A percentile compares a stretch with the other conserved stretches of the same genome.
Evolutionary conservation across 1,284 basidiomycete species (phyloP).

Genomic region (Puccinia horiana): DNA sequence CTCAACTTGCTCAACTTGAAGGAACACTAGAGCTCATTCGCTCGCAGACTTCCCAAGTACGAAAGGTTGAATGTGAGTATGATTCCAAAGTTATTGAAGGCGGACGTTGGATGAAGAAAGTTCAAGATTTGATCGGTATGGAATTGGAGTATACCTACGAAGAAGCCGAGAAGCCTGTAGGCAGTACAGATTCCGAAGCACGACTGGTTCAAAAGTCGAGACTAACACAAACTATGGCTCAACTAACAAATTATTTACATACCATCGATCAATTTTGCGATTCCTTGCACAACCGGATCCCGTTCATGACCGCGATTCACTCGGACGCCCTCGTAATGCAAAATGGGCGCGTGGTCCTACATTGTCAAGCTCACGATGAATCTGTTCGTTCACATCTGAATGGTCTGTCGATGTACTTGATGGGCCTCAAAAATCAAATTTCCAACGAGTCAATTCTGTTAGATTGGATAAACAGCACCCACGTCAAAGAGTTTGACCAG

Average conservation of each 20-base stretch:
- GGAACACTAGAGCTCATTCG: conserved; percentile 5
- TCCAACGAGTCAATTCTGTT: conserved; percentile 34
- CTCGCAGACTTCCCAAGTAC: conserved; percentile 22
- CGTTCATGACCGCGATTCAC: conserved; percentile 5
- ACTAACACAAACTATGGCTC: background rate
- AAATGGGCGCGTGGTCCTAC: conserved; percentile 21
- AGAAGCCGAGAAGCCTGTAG: conserved; percentile 4
- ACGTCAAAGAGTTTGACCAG: conserved; percentile 13
- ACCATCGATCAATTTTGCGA: conserved; percentile 26
- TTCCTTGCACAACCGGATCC: conserved; percentile 26
- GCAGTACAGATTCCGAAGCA: background rate
- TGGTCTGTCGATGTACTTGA: conserved; percentile 34
- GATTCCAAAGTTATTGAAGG: conserved; percentile 41
- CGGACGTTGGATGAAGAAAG: conserved; percentile 40
- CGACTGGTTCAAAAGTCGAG: background rate
- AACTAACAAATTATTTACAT: conserved; percentile 23
- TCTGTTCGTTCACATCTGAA: conserved; percentile 16
- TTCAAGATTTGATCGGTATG: conserved; percentile 38
- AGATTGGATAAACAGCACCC: conserved; percentile 25
- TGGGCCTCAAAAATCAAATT: conserved; percentile 39
- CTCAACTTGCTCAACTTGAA: conserved; percentile 22
- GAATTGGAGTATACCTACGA: conserved; percentile 44
- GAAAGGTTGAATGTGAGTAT: conserved; percentile 24
- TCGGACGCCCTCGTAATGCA: conserved; percentile 10
- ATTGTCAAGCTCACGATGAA: conserved; percentile 7